phyloP scores from a whole-genome alignment of 331 rosid species.

The Malus hybrid region DNA sequence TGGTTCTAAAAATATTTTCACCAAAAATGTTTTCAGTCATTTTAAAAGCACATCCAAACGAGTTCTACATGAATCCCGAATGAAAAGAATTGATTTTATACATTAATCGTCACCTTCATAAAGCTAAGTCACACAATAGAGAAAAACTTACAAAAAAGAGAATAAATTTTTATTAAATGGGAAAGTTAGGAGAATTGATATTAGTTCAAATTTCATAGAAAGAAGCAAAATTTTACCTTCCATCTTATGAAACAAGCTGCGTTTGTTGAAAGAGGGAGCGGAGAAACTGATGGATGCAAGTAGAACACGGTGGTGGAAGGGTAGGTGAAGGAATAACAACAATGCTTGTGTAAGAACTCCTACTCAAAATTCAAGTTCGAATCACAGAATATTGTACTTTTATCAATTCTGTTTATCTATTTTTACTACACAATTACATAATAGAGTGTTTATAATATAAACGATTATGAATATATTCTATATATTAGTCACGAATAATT shows the following conservation, averaged over 20 bases:
- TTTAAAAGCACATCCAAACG: no score
- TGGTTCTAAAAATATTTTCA: no score
- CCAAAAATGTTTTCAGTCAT: no score
- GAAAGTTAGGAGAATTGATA: neutral
- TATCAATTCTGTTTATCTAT: no score
- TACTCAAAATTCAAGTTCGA: neutral
- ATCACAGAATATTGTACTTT: no score
- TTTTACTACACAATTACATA: no score
- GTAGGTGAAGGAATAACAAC: neutral
- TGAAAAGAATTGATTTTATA: neutral
- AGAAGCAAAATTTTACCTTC: neutral
- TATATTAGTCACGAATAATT: rapidly evolving
- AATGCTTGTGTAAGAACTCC: neutral
- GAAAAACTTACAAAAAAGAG: neutral
- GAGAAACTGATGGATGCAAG: neutral
- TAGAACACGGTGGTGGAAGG: neutral
- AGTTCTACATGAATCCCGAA: neutral
- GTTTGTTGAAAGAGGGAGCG: neutral
- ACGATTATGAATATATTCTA: no score
- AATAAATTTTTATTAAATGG: neutral
- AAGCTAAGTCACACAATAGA: neutral
- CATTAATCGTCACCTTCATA: neutral
- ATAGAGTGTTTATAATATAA: no score
- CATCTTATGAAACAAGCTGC: neutral
- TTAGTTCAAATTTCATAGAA: neutral